Evolutionary conservation across 495 filamentous ascomycete species (phyloP).

Genomic region (Chlorociboria aeruginascens): DNA sequence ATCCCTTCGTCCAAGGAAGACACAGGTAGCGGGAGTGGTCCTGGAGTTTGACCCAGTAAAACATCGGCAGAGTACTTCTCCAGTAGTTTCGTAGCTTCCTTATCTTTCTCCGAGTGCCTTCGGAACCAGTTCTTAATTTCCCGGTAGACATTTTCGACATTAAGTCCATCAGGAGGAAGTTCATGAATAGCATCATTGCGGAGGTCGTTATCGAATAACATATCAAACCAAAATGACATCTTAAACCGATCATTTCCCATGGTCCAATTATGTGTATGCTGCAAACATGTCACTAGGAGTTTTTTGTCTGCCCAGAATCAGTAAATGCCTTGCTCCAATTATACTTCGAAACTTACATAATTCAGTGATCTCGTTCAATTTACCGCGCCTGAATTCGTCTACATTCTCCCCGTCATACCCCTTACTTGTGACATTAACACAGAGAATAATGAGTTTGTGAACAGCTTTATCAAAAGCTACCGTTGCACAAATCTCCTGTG

Average conservation of each 20-base stretch:
- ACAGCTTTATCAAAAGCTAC: slow-evolving; percentile 71
- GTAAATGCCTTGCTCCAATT: not conserved
- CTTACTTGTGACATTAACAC: slow-evolving; percentile 76
- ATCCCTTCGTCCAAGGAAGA: not conserved
- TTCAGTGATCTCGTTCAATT: slow-evolving; percentile 41
- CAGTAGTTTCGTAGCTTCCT: slow-evolving; percentile 10
- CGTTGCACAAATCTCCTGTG: slow-evolving; percentile 76
- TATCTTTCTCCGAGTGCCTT: slow-evolving; percentile 12
- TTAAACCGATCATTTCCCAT: slow-evolving; percentile 87
- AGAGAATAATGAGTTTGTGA: slow-evolving; percentile 70
- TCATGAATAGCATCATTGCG: slow-evolving; percentile 19
- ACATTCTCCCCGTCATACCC: slow-evolving; percentile 83
- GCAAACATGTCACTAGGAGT: slow-evolving; percentile 74
- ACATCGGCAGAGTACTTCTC: slow-evolving; percentile 13
- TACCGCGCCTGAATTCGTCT: slow-evolving; percentile 41
- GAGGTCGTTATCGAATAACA: slow-evolving; percentile 57
- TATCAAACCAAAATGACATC: slow-evolving; percentile 77
- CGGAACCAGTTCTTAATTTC: slow-evolving; percentile 20
- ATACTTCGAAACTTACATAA: slow-evolving; percentile 30
- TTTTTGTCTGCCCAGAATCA: slow-evolving; percentile 54
- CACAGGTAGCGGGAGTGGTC: slow-evolving; percentile 8
- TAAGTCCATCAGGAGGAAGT: slow-evolving; percentile 18
- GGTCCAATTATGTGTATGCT: slow-evolving; percentile 86
- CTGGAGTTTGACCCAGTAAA: slow-evolving; percentile 11
- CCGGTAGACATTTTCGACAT: slow-evolving; percentile 18